Evolutionary conservation across 495 filamentous ascomycete genomes (phyloP).

Genomic region (Trichoderma reesei): DNA sequence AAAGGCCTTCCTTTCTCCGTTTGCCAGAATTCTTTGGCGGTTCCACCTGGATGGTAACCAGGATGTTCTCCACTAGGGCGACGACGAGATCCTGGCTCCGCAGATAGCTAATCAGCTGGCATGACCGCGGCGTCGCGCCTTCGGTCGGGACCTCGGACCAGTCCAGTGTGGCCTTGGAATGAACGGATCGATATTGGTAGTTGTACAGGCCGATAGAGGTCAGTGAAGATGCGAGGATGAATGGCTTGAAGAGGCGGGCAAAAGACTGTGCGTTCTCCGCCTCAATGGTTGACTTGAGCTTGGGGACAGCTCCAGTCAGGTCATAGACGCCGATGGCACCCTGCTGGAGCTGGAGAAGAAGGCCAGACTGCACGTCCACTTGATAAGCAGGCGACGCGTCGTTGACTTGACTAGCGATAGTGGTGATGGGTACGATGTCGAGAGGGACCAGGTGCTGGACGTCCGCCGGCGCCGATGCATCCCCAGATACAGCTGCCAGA

Average conservation of each 20-base stretch:
- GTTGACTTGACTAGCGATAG: background rate
- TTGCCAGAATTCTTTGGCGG: constrained; percentile 45
- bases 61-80: constrained; percentile 43
- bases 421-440: constrained; percentile 19
- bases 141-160: constrained; percentile 15
- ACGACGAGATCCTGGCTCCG: constrained; percentile 53
- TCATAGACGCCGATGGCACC: constrained; percentile 40
- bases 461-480: constrained; percentile 13
- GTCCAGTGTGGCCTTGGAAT: constrained; percentile 41
- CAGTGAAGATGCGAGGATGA: constrained; percentile 34
- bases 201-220: constrained; percentile 48
- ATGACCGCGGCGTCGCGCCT: constrained; percentile 18
- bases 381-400: constrained; percentile 26
- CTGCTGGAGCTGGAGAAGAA: constrained; percentile 40
- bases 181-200: constrained; percentile 55
- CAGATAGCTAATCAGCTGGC: constrained; percentile 49
- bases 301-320: constrained; percentile 39
- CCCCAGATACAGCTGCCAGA: constrained; percentile 28
- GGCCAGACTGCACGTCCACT: constrained; percentile 47
- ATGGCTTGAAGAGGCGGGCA: constrained; percentile 37
- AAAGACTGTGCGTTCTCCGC: constrained; percentile 3
- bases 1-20: constrained; percentile 54
- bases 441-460: constrained; percentile 21
- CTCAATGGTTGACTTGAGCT: constrained; percentile 39
- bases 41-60: constrained; percentile 56